These are phyloP conservation scores for Trichosporon faecale DNA, from an alignment of 1,284 basidiomycete genomes.

Conservation along the genomic window DNA sequence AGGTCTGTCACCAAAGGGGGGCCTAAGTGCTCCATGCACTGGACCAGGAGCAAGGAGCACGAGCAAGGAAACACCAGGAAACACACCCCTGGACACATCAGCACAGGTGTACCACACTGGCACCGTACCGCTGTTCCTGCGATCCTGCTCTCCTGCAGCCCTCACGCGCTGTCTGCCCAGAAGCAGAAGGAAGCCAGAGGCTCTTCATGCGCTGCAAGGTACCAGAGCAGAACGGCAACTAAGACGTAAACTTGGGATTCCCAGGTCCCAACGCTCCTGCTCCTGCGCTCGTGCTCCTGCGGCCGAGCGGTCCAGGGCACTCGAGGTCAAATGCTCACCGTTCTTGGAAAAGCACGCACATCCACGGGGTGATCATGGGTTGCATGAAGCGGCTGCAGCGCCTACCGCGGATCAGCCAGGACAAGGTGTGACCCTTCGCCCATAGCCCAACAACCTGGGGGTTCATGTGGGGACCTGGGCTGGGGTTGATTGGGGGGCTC, in stretches of 20 bases:
- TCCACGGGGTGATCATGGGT: neutral
- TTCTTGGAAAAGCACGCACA: neutral
- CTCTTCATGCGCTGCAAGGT: neutral
- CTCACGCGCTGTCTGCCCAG: neutral
- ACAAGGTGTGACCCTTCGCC: neutral
- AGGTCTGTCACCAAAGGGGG: neutral
- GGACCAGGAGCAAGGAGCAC: neutral
- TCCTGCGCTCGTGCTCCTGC: neutral
- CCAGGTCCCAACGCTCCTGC: neutral
- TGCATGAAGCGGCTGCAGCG: neutral
- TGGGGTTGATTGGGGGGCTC: too few relatives aligned
- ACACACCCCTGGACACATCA: neutral
- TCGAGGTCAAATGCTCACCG: neutral
- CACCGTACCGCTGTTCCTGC: too few relatives aligned
- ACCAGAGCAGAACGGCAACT: conserved; percentile 1
- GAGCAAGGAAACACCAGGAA: neutral
- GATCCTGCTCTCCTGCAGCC: neutral
- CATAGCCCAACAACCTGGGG: neutral
- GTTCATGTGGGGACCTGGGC: neutral
- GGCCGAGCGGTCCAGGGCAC: neutral
- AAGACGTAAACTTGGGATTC: neutral
- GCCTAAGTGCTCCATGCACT: neutral
- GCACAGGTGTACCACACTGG: neutral
- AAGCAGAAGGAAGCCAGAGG: neutral
- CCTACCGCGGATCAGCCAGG: neutral